Conservation (phyloP, 257 asterid species). For the Nemophila menziesii region DNA sequence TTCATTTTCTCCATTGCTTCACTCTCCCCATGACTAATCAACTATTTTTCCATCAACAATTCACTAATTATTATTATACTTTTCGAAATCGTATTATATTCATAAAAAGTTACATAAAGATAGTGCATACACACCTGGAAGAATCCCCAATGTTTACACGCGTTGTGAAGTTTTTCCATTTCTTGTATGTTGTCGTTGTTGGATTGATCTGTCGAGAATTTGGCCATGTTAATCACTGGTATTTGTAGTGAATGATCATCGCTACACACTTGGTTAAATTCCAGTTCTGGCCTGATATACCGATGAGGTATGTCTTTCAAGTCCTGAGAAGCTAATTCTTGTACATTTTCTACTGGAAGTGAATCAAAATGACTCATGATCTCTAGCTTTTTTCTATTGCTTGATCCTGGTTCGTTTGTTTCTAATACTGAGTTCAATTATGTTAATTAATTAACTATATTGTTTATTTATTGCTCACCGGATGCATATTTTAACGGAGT, state of each 20-base stretch:
- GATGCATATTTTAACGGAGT: too few species aligned
- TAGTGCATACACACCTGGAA: constrained; percentile 33
- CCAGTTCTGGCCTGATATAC: constrained; percentile 18
- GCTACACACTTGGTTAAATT: constrained; percentile 4
- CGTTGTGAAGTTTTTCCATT: constrained; percentile 22
- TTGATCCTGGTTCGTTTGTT: too few species aligned
- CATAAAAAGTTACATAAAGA: too few species aligned
- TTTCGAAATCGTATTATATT: too few species aligned
- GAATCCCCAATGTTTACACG: constrained; percentile 30
- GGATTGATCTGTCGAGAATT: constrained; percentile 8
- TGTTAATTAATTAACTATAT: too few species aligned
- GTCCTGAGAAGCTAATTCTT: constrained; percentile 19
- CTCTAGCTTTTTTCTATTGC: too few species aligned
- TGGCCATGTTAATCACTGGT: constrained; percentile 28
- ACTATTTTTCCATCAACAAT: too few species aligned
- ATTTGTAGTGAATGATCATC: constrained; percentile 20
- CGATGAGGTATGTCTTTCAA: constrained; percentile 14
- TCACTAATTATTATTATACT: too few species aligned
- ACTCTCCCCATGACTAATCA: constrained; percentile 22
- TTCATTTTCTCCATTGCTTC: constrained; percentile 28
- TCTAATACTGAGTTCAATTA: too few species aligned
- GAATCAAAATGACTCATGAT: too few species aligned
- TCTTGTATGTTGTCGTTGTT: constrained; percentile 11
- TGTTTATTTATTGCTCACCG: too few species aligned
- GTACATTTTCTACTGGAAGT: constrained; percentile 29